Conservation (phyloP, 2,329 filamentous ascomycete genomes). For the Aspergillus japonicus region DNA sequence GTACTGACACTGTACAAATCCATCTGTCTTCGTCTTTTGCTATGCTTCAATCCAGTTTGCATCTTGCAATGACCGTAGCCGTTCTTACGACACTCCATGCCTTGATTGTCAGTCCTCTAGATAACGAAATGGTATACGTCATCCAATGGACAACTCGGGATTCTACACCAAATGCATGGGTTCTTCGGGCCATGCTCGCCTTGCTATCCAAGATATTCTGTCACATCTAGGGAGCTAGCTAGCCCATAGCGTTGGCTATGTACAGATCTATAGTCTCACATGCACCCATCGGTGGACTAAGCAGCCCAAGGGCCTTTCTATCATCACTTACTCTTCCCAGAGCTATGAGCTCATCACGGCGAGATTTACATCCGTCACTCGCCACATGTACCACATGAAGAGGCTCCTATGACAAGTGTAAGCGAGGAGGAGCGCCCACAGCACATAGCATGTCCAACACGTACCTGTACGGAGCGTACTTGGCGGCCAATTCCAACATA, state of each 20-base stretch:
- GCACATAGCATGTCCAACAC: conserved; percentile 21
- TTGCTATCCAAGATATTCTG: not conserved
- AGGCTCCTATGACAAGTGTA: conserved; percentile 60
- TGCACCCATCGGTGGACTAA: not conserved
- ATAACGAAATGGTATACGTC: not conserved
- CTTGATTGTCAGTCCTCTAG: not conserved
- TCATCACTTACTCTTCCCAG: not conserved
- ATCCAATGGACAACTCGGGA: not conserved
- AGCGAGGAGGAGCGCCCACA: conserved; percentile 12
- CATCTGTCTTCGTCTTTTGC: conserved; percentile 31
- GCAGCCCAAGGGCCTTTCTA: not conserved
- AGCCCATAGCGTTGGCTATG: not conserved
- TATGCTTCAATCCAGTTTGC: conserved; percentile 1
- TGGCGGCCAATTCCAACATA: conserved; percentile 78
- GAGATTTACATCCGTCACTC: conserved; percentile 75
- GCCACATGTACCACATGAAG: conserved; percentile 99
- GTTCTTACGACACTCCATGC: not conserved
- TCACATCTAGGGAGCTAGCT: no score
- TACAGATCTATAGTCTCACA: not conserved
- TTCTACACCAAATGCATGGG: not conserved
- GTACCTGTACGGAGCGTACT: conserved; percentile 77
- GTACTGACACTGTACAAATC: conserved; percentile 46
- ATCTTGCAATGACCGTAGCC: not conserved
- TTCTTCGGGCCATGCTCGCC: not conserved
- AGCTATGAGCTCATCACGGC: conserved; percentile 42